phyloP scores from a whole-genome alignment of 768 basidiomycete genomes.

The Boletus vinaceobasis region DNA sequence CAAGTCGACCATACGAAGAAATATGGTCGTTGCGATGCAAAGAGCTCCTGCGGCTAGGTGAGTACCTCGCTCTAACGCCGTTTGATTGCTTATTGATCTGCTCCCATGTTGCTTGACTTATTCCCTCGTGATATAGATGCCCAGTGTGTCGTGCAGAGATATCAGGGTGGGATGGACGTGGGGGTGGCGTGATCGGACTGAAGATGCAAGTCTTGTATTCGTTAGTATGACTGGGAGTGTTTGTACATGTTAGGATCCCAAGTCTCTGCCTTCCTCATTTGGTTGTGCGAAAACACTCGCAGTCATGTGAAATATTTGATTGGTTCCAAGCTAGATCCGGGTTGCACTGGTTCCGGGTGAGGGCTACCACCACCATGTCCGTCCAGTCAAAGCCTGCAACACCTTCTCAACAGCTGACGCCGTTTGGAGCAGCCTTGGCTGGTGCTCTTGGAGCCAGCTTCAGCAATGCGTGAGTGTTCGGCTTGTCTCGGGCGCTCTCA shows the following conservation, averaged over 20 bases:
- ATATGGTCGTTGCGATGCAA: constrained; percentile 32
- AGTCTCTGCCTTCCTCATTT: constrained; percentile 2
- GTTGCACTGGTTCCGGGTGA: not conserved
- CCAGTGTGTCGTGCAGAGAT: constrained; percentile 69
- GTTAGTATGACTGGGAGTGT: constrained; percentile 13
- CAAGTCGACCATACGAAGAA: constrained; percentile 56
- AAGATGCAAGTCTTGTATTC: constrained; percentile 38
- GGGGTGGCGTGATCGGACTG: constrained; percentile 64
- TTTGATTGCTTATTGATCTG: not conserved
- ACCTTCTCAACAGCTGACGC: constrained; percentile 67
- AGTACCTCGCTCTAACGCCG: constrained; percentile 3
- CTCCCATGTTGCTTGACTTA: not conserved
- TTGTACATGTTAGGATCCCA: constrained; percentile 23
- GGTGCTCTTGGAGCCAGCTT: constrained; percentile 94
- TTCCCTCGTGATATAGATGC: constrained; percentile 39
- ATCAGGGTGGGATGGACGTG: constrained; percentile 67
- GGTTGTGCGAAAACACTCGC: not conserved
- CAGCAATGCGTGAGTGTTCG: constrained; percentile 75
- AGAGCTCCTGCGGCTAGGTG: constrained; percentile 39
- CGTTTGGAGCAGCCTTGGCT: constrained; percentile 85
- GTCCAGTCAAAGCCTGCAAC: constrained; percentile 47
- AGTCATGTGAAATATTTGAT: constrained; percentile 12
- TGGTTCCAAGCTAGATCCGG: not conserved
- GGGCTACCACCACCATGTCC: constrained; percentile 34
- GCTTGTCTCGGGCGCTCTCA: not conserved